Conservation (phyloP, 2,329 filamentous ascomycete species). For the Pleoardoris graminearum region DNA sequence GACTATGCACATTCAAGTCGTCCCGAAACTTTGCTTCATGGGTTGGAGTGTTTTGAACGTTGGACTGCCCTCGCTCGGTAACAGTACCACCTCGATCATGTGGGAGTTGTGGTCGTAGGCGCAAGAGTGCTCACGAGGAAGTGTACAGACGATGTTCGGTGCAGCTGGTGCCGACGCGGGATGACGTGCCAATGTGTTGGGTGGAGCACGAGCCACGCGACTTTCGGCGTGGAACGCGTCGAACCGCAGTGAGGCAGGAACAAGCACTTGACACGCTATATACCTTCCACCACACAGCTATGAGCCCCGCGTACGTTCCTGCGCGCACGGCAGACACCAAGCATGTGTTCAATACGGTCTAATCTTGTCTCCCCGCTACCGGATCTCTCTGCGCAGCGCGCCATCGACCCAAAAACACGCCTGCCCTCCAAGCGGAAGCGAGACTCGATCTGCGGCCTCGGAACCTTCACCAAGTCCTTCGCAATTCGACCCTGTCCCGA, state of each 20-base stretch:
- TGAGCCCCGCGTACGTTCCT: conserved; percentile 32
- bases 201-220: conserved; percentile 7
- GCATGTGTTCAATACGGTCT: conserved; percentile 32
- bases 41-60: too few species aligned
- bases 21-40: too few species aligned
- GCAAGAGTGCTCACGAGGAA: too few species aligned
- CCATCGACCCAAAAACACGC: conserved; percentile 26
- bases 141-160: neutral
- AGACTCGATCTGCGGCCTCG: conserved; percentile 36
- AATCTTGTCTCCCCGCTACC: conserved; percentile 24
- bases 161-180: neutral
- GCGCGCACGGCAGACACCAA: conserved; percentile 37
- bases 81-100: too few species aligned
- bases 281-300: conserved; percentile 12
- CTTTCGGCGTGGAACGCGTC: conserved; percentile 6
- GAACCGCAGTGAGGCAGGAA: neutral
- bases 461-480: conserved; percentile 32
- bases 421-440: conserved; percentile 38
- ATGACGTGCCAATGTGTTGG: conserved; percentile 2
- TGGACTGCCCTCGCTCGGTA: too few species aligned
- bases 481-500: conserved; percentile 37
- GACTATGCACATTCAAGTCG: too few species aligned
- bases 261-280: neutral
- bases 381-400: conserved; percentile 29
- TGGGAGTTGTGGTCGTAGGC: too few species aligned